Evolutionary conservation across 176 grass and related monocot species (phyloP).

Genomic region (Oryza officinalis): DNA sequence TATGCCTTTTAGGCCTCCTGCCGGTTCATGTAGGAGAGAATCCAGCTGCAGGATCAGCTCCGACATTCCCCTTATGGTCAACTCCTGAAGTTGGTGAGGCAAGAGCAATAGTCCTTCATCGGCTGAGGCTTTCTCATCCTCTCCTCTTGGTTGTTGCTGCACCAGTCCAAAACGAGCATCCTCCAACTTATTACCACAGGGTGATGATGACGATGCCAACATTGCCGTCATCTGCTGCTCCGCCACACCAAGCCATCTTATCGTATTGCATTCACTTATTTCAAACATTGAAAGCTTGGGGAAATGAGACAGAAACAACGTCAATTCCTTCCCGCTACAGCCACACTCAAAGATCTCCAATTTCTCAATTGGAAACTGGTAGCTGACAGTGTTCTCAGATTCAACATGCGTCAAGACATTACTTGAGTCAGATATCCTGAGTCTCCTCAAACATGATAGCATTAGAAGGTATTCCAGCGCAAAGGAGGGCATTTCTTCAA

Average conservation of each 20-base stretch:
- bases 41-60: background rate
- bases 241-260: background rate
- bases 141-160: background rate
- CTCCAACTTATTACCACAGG: background rate
- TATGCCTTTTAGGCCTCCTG: no score
- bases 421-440: fast-evolving
- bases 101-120: background rate
- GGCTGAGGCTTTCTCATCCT: background rate
- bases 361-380: background rate
- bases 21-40: no score
- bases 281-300: fast-evolving
- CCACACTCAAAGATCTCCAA: fast-evolving
- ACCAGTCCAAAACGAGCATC: no score
- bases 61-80: fast-evolving
- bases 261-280: fast-evolving
- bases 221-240: background rate
- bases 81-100: background rate
- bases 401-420: background rate
- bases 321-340: background rate
- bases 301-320: background rate
- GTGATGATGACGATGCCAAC: background rate
- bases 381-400: background rate
- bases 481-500: background rate
- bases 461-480: background rate
- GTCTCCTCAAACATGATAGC: background rate